These are phyloP conservation scores for Alternaria sp. DNA, from an alignment of 2,329 filamentous ascomycete genomes.

Conservation along the genomic window DNA sequence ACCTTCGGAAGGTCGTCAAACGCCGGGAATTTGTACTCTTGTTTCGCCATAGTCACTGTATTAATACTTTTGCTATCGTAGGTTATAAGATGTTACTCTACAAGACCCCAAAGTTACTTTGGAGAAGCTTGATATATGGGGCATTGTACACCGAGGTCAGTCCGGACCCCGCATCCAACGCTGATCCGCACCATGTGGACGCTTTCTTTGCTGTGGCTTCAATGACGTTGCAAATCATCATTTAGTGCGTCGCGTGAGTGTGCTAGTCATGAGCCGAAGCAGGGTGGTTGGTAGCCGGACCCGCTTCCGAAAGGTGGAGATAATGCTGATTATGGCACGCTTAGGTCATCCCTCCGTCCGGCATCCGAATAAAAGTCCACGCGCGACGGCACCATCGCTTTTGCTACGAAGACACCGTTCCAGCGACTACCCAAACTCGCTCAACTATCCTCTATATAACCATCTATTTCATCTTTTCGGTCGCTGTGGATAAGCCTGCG, in stretches of 20 bases:
- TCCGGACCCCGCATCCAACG: constrained; percentile 2
- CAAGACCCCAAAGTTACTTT: background rate
- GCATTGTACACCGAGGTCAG: background rate
- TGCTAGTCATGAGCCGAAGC: background rate
- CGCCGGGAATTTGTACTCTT: constrained; percentile 33
- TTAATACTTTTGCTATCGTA: background rate
- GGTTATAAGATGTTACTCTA: background rate
- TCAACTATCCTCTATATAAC: background rate
- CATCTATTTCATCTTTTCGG: background rate
- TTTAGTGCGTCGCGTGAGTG: background rate
- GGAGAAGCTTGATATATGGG: background rate
- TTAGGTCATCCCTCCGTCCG: constrained; percentile 1
- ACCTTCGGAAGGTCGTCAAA: constrained; percentile 44
- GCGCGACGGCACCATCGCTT: background rate
- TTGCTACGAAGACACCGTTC: background rate
- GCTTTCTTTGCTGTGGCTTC: background rate
- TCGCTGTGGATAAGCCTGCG: background rate
- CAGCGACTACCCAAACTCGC: background rate
- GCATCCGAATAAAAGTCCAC: background rate
- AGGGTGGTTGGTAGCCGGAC: background rate
- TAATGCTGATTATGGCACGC: background rate
- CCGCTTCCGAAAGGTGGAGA: background rate
- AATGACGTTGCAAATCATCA: constrained; percentile 2
- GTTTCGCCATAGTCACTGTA: constrained; percentile 4
- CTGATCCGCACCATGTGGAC: background rate